Conservation (phyloP, 192 early-diverging fungal species). For the Hyaloraphidium curvatum region DNA sequence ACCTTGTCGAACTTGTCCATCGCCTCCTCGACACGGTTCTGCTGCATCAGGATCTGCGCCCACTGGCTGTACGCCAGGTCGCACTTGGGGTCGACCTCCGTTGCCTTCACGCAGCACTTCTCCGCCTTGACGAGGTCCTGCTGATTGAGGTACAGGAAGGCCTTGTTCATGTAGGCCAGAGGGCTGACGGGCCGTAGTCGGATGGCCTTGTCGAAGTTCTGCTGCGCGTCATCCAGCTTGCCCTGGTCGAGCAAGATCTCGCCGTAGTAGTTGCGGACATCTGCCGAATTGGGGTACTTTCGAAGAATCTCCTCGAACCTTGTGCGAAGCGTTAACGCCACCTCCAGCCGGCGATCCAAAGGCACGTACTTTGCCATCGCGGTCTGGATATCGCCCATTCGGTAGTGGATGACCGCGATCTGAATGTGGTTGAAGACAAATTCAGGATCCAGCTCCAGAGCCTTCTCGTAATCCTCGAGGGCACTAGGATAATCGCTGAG, state of each 20-base stretch:
- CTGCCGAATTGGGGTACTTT: constrained; percentile 58
- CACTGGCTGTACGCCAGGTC: constrained; percentile 85
- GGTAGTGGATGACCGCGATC: constrained; percentile 82
- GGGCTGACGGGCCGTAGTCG: constrained; percentile 60
- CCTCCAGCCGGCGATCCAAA: too few relatives aligned
- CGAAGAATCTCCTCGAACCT: constrained; percentile 64
- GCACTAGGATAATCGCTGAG: constrained; percentile 61
- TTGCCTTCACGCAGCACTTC: constrained; percentile 51
- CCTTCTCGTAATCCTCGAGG: constrained; percentile 64
- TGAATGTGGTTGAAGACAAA: constrained; percentile 83
- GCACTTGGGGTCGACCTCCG: constrained; percentile 84
- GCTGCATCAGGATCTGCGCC: constrained; percentile 30
- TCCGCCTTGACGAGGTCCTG: constrained; percentile 54
- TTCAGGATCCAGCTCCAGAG: constrained; percentile 49
- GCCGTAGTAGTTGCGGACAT: constrained; percentile 95
- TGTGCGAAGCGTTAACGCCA: too few relatives aligned
- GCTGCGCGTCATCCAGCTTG: constrained; percentile 29
- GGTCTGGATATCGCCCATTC: constrained; percentile 51
- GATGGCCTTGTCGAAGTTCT: constrained; percentile 76
- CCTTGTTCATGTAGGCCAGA: constrained; percentile 97
- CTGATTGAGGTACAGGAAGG: constrained; percentile 47
- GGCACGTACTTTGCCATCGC: constrained; percentile 52
- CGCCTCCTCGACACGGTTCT: constrained; percentile 70
- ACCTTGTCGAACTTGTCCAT: constrained; percentile 58
- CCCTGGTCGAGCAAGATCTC: constrained; percentile 78